phyloP scores from a whole-genome alignment of 2,329 filamentous ascomycete genomes.

The Arthrobotrys conoides region DNA sequence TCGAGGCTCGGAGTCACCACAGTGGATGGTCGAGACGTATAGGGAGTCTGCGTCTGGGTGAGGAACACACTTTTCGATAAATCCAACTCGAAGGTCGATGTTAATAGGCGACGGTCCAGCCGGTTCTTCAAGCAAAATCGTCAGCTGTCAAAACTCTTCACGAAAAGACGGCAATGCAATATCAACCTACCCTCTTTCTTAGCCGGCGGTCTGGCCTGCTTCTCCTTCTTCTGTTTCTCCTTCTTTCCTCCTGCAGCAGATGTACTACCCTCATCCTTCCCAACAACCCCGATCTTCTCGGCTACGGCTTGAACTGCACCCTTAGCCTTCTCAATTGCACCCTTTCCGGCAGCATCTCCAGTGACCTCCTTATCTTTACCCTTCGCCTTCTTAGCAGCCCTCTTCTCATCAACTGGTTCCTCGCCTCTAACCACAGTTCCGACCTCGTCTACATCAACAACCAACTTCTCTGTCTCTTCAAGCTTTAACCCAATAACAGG shows the following conservation, averaged over 20 bases:
- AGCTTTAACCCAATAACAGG: conserved; percentile 78
- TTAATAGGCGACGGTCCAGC: conserved; percentile 81
- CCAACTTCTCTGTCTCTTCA: conserved; percentile 80
- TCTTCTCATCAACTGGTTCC: conserved; percentile 86
- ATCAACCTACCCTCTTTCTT: conserved; percentile 66
- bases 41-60: conserved; percentile 97
- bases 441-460: conserved; percentile 83
- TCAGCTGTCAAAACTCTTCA: background rate
- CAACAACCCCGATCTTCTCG: conserved; percentile 65
- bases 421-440: conserved; percentile 85
- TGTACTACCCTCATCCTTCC: conserved; percentile 60
- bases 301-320: conserved; percentile 71
- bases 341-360: conserved; percentile 69
- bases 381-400: conserved; percentile 78
- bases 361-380: conserved; percentile 93
- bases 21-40: conserved; percentile 94
- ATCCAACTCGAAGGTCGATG: conserved; percentile 95
- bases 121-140: conserved; percentile 71
- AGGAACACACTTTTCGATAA: conserved; percentile 94
- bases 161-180: background rate
- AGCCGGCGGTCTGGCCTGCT: conserved; percentile 74
- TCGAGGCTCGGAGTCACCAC: conserved; percentile 87
- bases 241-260: conserved; percentile 68
- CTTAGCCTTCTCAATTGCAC: conserved; percentile 69
- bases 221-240: conserved; percentile 92